Conservation (phyloP, 1,139 yeast species). For the Saccharomyces hybrid region DNA sequence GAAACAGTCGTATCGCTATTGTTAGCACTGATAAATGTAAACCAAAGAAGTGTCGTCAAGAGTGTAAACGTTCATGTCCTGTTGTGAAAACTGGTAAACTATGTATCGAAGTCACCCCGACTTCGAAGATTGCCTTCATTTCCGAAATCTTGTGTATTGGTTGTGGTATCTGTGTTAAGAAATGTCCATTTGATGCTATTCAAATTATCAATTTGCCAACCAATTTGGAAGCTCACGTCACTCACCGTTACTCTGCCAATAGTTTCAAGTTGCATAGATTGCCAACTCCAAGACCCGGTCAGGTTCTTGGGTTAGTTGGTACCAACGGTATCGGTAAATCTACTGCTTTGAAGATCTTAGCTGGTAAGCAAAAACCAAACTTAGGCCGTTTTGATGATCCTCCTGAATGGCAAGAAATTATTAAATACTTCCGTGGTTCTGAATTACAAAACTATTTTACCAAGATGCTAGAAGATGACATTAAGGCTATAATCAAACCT, state of each 20-base stretch:
- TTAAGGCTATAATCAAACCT: slow-evolving; percentile 92
- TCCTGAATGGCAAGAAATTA: slow-evolving; percentile 94
- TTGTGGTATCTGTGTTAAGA: slow-evolving; percentile 98
- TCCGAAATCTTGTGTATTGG: slow-evolving; percentile 96
- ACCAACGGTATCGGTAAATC: slow-evolving; percentile 98
- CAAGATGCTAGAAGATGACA: slow-evolving; percentile 83
- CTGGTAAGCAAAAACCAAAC: slow-evolving; percentile 98
- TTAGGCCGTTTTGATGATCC: slow-evolving; percentile 90
- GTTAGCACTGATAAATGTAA: slow-evolving; percentile 90
- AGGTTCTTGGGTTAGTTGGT: slow-evolving; percentile 94
- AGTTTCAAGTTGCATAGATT: slow-evolving; percentile 93
- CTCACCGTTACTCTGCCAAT: slow-evolving; percentile 96
- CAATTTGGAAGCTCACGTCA: slow-evolving; percentile 81
- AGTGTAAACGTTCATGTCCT: slow-evolving; percentile 93
- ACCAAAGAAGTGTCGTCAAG: slow-evolving; percentile 97
- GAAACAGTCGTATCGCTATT: slow-evolving; percentile 84
- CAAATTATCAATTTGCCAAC: slow-evolving; percentile 93
- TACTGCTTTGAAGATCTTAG: slow-evolving; percentile 92
- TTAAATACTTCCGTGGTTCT: slow-evolving; percentile 87
- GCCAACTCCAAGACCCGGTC: slow-evolving; percentile 98
- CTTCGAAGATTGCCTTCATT: slow-evolving; percentile 85
- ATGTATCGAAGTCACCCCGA: slow-evolving; percentile 92
- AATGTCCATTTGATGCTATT: slow-evolving; percentile 96
- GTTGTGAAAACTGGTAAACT: slow-evolving; percentile 95
- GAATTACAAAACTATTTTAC: slow-evolving; percentile 95